Evolutionary conservation across 495 filamentous ascomycete species (phyloP).

Genomic region (Aspergillus campestris): DNA sequence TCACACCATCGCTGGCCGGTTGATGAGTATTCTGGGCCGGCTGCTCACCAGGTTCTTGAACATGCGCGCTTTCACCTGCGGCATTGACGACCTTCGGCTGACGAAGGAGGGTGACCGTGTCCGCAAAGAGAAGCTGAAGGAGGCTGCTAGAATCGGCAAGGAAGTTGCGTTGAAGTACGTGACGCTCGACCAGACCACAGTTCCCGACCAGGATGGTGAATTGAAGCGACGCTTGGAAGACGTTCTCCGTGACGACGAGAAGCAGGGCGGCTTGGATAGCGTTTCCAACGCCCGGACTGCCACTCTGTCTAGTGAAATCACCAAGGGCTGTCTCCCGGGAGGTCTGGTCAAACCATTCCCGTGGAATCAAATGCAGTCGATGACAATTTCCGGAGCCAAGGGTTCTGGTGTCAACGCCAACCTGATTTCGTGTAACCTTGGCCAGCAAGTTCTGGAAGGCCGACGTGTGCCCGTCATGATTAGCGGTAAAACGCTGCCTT

Average conservation of each 20-base stretch:
- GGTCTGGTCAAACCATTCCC: constrained; percentile 90
- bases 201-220: constrained; percentile 53
- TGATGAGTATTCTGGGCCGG: constrained; percentile 82
- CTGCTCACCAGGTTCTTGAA: constrained; percentile 83
- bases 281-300: constrained; percentile 68
- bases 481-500: constrained; percentile 92
- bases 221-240: constrained; percentile 74
- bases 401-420: constrained; percentile 90
- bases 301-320: constrained; percentile 70
- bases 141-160: constrained; percentile 65
- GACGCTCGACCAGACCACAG: constrained; percentile 59
- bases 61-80: constrained; percentile 93
- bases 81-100: constrained; percentile 89
- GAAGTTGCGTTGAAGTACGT: constrained; percentile 87
- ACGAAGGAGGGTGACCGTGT: constrained; percentile 70
- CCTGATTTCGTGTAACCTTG: constrained; percentile 93
- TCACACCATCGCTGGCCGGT: constrained; percentile 69
- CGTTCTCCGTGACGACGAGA: constrained; percentile 80
- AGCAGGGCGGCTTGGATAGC: constrained; percentile 79
- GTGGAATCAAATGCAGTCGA: constrained; percentile 96
- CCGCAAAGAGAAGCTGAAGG: constrained; percentile 60
- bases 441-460: constrained; percentile 94
- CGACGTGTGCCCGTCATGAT: constrained; percentile 95
- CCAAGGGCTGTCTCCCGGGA: constrained; percentile 63
- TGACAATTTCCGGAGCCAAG: constrained; percentile 97